These are phyloP conservation scores for Penicillium coffeae DNA, from an alignment of 495 filamentous ascomycete genomes.

Conservation along the genomic window DNA sequence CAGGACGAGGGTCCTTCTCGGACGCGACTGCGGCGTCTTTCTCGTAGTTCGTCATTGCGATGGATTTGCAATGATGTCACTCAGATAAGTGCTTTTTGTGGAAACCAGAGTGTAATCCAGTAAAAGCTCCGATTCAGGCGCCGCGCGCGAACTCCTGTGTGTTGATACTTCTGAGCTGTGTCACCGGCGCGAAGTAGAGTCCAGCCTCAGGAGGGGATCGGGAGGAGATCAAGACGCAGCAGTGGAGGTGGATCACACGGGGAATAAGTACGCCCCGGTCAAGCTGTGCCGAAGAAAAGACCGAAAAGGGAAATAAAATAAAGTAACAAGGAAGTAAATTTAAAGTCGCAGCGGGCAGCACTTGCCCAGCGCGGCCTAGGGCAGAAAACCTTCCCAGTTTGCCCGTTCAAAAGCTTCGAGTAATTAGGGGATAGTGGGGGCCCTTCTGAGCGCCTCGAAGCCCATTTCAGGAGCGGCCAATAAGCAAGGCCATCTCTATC, in stretches of 20 bases:
- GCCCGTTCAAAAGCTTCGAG: not conserved
- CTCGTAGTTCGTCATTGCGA: not conserved
- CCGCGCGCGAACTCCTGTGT: no score
- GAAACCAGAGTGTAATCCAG: no score
- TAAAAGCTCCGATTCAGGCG: no score
- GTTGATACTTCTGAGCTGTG: no score
- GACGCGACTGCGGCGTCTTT: not conserved
- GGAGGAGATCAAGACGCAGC: not conserved
- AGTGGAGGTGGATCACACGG: not conserved
- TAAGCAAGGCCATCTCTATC: conserved; percentile 6
- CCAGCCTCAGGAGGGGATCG: not conserved
- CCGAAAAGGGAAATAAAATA: not conserved
- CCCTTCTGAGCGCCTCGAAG: not conserved
- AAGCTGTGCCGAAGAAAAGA: not conserved
- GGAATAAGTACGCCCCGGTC: not conserved
- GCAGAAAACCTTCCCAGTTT: not conserved
- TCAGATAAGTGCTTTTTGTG: no score
- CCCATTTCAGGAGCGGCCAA: conserved; percentile 1
- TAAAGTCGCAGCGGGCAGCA: not conserved
- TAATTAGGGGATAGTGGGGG: conserved; percentile 1
- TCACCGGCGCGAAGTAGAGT: not conserved
- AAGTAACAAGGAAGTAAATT: not conserved
- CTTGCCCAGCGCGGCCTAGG: not conserved
- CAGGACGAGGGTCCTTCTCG: conserved; percentile 13
- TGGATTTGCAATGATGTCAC: not conserved